Percentiles rank a stretch among this genome's conserved stretches.
phyloP scores from a whole-genome alignment of 1,284 basidiomycete species.

The Marasmius sp. region DNA sequence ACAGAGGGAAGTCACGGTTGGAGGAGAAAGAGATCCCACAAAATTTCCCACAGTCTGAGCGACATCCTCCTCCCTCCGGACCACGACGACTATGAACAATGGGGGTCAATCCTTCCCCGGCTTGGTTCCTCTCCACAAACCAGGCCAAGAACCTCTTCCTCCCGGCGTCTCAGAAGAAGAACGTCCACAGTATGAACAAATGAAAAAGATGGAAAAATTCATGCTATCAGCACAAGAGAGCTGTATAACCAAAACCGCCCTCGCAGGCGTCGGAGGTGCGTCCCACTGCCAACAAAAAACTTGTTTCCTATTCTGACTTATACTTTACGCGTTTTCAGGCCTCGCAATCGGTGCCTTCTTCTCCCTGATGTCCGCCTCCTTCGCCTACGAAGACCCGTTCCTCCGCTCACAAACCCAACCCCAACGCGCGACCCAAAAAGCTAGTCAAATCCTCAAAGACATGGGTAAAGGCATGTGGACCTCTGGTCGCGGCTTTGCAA shows the following conservation, averaged over 20 bases:
- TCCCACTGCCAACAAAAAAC: conserved; percentile 11
- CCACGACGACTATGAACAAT: conserved; percentile 4
- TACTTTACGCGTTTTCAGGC: conserved; percentile 43
- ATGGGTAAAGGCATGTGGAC: conserved; percentile 94
- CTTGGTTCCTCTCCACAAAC: conserved; percentile 43
- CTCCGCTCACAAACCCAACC: conserved; percentile 67
- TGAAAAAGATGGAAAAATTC: conserved; percentile 74
- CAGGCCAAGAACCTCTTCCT: conserved; percentile 78
- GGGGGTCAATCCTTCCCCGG: conserved; percentile 28
- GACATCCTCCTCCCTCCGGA: too few relatives aligned
- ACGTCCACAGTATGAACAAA: conserved; percentile 63
- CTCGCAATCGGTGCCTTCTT: conserved; percentile 95
- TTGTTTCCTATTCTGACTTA: too few relatives aligned
- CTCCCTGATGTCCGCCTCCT: conserved; percentile 93
- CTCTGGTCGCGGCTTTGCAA: conserved; percentile 90
- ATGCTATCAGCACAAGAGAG: conserved; percentile 78
- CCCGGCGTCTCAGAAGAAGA: conserved; percentile 84
- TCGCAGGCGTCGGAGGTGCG: conserved; percentile 82
- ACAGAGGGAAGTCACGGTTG: too few relatives aligned
- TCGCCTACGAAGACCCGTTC: conserved; percentile 94
- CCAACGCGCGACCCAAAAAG: conserved; percentile 69
- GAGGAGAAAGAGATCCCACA: too few relatives aligned
- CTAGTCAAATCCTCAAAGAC: conserved; percentile 87
- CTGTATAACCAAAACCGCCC: conserved; percentile 77
- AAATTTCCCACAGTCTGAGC: too few relatives aligned